Evolutionary conservation across 345 rosid genomes (phyloP), one percentile per base, ranked within the genome.

Genomic region (Mercurialis annua): DNA sequence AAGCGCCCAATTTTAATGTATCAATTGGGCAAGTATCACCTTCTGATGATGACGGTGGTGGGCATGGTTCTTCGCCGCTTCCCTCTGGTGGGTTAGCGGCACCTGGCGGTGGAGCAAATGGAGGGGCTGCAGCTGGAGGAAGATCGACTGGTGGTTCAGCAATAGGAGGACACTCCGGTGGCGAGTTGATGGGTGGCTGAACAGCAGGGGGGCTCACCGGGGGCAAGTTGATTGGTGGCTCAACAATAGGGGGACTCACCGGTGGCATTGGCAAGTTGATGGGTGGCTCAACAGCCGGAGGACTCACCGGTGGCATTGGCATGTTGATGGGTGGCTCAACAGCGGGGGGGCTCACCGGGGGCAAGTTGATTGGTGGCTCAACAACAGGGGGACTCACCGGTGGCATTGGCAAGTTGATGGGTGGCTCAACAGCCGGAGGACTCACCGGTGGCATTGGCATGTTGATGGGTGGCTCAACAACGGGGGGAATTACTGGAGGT

Each of bases 1-100:
- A 94, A 3, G 96, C 97, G 18, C 97, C 99, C 40, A 94, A 73
- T 61, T 94, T 91, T 34, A 91, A 68, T 0, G 92, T 85, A 81
- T 93, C 86, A 43, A 91, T 81, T 0, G 96, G 97, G 86, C 98
- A 93, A 5, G 85, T 86, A 11, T 44, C 81, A 23, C 3, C 0
- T 49, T 58, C 24, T 0, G 82, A 63, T 11, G 85, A 72, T 7
- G 83, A n/a, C n/a, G n/a, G 70, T 2, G 82, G 68, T 4, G 83
- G 81, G 71, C 88, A 86, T 12, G 77, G 66, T 4, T 16, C 31
- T 2, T 10, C 17, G 17, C 58, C 44, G 10, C 64, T 74, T 6
- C 70, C 69, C 68, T 29, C 56, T 26, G 71, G 71, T 46, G 73
- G 77, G 18, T 33, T 44, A 1, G 16, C 59, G n/a, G n/a, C n/a